Conservation (phyloP, 805 yeast species). For the Geotrichum ghanense region DNA sequence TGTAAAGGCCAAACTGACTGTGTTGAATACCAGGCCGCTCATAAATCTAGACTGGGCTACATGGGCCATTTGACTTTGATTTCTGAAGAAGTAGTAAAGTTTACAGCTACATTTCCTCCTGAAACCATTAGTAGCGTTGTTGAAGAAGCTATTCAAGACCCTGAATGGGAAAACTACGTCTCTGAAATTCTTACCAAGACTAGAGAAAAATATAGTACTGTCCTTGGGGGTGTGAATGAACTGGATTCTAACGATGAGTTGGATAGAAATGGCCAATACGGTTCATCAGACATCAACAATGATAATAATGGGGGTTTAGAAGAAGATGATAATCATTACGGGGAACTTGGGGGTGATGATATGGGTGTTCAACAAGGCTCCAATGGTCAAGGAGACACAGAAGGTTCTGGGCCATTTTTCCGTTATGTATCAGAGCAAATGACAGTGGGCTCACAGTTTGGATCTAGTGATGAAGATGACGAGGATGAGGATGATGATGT, state of each 20-base stretch:
- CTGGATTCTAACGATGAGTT: constrained; percentile 22
- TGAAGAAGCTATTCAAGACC: constrained; percentile 34
- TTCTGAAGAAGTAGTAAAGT: constrained; percentile 92
- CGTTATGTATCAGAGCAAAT: constrained; percentile 69
- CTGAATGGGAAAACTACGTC: constrained; percentile 74
- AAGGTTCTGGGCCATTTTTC: constrained; percentile 42
- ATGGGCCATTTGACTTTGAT: constrained; percentile 95
- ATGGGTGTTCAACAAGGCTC: constrained; percentile 15
- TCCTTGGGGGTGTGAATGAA: constrained; percentile 70
- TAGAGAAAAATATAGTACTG: constrained; percentile 87
- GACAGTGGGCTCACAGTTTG: constrained; percentile 41
- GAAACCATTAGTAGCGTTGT: constrained; percentile 46
- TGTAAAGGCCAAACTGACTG: constrained; percentile 52
- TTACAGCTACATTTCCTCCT: constrained; percentile 48
- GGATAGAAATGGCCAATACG: constrained; percentile 22
- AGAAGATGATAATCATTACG: constrained; percentile 12
- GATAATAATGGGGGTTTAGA: constrained; percentile 27
- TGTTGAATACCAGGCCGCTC: constrained; percentile 45
- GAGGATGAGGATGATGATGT: constrained; percentile 32
- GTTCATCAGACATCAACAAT: constrained; percentile 24
- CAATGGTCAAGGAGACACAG: constrained; percentile 22
- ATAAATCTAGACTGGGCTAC: constrained; percentile 70
- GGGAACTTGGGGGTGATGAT: constrained; percentile 10
- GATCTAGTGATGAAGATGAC: constrained; percentile 46
- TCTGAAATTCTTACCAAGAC: constrained; percentile 75